These are phyloP conservation scores for Ogataea kodamae DNA, from an alignment of 805 yeast genomes.

Conservation along the genomic window DNA sequence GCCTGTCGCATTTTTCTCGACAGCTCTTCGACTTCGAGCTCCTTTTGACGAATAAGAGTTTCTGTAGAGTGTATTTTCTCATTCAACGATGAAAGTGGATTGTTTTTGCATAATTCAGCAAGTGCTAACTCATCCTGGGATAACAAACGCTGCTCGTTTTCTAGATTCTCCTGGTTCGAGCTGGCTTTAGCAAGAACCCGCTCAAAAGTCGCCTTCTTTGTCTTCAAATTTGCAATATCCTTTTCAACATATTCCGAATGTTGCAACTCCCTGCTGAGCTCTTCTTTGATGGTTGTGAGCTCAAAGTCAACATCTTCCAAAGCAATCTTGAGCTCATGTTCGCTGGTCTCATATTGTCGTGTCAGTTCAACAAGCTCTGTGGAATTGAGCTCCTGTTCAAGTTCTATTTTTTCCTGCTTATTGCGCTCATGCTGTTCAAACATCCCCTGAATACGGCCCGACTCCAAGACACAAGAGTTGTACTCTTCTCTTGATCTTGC, in stretches of 20 bases:
- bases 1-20: conserved; percentile 47
- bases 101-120: conserved; percentile 27
- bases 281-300: conserved; percentile 24
- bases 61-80: conserved; percentile 38
- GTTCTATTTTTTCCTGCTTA: conserved; percentile 12
- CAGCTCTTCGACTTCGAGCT: conserved; percentile 48
- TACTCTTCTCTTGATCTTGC: conserved; percentile 30
- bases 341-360: conserved; percentile 2
- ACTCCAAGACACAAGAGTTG: conserved; percentile 40
- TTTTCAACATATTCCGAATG: conserved; percentile 37
- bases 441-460: conserved; percentile 51
- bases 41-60: conserved; percentile 34
- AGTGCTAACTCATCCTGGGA: conserved; percentile 37
- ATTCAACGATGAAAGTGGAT: conserved; percentile 30
- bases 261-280: conserved; percentile 42
- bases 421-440: conserved; percentile 24
- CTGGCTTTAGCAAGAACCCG: conserved; percentile 36
- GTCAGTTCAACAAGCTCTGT: conserved; percentile 4
- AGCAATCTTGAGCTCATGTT: conserved; percentile 7
- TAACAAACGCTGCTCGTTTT: conserved; percentile 42
- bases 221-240: conserved; percentile 38
- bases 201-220: conserved; percentile 37
- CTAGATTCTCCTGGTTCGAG: conserved; percentile 46
- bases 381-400: conserved; percentile 15
- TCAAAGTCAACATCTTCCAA: conserved; percentile 17